Percentiles rank a stretch among this genome's conserved stretches.
Conservation (phyloP, 495 filamentous ascomycete genomes). For the Opeltia flavorubescens region DNA sequence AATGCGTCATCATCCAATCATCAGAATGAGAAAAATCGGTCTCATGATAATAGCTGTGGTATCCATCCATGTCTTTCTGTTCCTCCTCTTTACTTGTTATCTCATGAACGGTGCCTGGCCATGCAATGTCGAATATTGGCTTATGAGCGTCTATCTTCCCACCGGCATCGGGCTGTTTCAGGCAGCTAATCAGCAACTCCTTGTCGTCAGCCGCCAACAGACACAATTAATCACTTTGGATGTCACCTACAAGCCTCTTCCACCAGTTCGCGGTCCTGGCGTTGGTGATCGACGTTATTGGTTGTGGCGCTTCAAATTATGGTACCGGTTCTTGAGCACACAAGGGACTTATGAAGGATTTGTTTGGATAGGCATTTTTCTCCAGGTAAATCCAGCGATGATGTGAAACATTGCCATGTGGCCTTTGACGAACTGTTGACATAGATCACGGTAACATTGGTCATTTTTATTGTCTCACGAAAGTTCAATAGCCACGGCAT, state of each 20-base stretch:
- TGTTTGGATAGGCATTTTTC: conserved; percentile 30
- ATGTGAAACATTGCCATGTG: not conserved
- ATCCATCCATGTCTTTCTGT: conserved; percentile 49
- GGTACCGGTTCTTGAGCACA: conserved; percentile 9
- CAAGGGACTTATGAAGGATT: conserved; percentile 13
- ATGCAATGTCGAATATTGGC: conserved; percentile 48
- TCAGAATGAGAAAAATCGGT: conserved; percentile 45
- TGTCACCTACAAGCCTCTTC: conserved; percentile 2
- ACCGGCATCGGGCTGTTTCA: conserved; percentile 57
- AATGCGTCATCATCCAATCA: conserved; percentile 42
- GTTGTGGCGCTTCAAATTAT: conserved; percentile 12
- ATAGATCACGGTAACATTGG: conserved; percentile 40
- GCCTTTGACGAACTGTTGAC: conserved; percentile 1
- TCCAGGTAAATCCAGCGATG: conserved; percentile 26
- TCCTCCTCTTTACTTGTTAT: conserved; percentile 41
- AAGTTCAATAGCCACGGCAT: conserved; percentile 49
- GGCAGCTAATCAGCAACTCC: conserved; percentile 48
- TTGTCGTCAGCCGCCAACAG: conserved; percentile 42
- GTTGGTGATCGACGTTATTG: conserved; percentile 5
- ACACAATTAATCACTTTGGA: conserved; percentile 19
- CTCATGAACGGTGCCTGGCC: conserved; percentile 43
- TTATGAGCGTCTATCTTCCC: conserved; percentile 58
- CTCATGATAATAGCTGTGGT: conserved; percentile 42
- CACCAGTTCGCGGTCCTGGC: not conserved
- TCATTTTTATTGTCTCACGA: conserved; percentile 49